These are phyloP conservation scores for Botrytis squamosa DNA, from an alignment of 2,329 filamentous ascomycete genomes.

Conservation along the genomic window DNA sequence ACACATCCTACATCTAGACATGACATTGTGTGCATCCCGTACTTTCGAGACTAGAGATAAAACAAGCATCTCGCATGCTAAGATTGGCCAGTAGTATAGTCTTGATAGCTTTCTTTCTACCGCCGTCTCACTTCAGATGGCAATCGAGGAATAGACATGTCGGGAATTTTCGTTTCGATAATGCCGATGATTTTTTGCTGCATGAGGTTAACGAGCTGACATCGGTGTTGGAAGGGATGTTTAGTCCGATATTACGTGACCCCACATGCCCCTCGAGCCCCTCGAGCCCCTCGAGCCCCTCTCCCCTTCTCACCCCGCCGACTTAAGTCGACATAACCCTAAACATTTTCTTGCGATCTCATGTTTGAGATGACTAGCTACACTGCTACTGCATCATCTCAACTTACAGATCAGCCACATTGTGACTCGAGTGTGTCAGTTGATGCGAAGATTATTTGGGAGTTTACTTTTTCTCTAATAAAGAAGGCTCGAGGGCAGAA, in stretches of 20 bases:
- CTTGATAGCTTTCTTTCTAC: not conserved
- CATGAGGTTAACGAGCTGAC: not conserved
- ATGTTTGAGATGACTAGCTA: constrained; percentile 1
- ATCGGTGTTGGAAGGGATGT: not conserved
- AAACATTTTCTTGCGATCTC: not conserved
- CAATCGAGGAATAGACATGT: not conserved
- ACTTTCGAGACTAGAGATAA: not conserved
- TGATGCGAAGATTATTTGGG: not conserved
- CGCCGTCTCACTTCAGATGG: not conserved
- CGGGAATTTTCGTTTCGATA: not conserved
- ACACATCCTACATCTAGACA: not conserved
- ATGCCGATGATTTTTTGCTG: not conserved
- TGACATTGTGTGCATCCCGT: not conserved
- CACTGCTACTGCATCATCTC: not conserved
- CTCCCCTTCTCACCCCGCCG: too few species aligned
- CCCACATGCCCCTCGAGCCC: not conserved
- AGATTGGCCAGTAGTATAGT: not conserved
- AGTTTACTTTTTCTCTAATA: not conserved
- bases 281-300: not conserved
- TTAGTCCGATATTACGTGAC: not conserved
- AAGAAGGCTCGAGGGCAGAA: not conserved
- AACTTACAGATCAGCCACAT: not conserved
- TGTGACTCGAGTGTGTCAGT: not conserved
- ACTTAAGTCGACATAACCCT: not conserved
- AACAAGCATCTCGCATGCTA: not conserved